phyloP scores from a whole-genome alignment of 139 green algal species.

The Coccomyxa sp. region DNA sequence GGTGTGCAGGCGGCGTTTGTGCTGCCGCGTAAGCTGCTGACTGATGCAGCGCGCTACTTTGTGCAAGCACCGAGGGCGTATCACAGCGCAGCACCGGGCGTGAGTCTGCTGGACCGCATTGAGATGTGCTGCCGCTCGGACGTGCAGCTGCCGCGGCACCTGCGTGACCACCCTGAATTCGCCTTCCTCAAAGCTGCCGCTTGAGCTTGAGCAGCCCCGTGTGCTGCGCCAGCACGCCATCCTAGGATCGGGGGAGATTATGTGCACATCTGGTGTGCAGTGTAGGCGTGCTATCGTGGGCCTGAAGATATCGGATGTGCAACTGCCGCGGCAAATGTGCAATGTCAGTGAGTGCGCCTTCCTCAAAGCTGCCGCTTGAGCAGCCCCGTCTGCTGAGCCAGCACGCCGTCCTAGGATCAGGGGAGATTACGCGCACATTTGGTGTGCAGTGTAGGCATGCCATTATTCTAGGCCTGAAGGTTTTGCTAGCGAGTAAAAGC shows the following conservation, averaged over 20 bases:
- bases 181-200: slow-evolving; percentile 21
- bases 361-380: slow-evolving; percentile 6
- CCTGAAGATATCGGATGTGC: not conserved
- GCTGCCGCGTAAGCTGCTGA: slow-evolving; percentile 27
- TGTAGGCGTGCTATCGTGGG: no score
- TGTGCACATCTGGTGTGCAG: no score
- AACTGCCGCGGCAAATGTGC: slow-evolving; percentile 26
- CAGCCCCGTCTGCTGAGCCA: not conserved
- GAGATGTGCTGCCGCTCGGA: slow-evolving; percentile 26
- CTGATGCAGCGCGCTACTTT: slow-evolving; percentile 40
- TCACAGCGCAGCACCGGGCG: slow-evolving; percentile 13
- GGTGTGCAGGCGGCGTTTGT: slow-evolving; percentile 31
- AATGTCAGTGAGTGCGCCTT: slow-evolving; percentile 32
- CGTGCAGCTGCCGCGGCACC: slow-evolving; percentile 25
- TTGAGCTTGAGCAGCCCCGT: not conserved
- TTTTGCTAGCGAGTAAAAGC: no score
- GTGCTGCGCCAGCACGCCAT: no score
- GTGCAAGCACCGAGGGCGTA: slow-evolving; percentile 28
- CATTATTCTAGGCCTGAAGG: no score
- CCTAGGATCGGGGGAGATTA: no score
- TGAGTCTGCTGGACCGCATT: slow-evolving; percentile 39
- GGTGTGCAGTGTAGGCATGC: no score
- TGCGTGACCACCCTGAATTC: slow-evolving; percentile 28
- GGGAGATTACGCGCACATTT: no score
- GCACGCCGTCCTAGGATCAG: no score